Evolutionary conservation across 2,329 filamentous ascomycete genomes (phyloP).

Genomic region (Nigrograna mackinnonii): DNA sequence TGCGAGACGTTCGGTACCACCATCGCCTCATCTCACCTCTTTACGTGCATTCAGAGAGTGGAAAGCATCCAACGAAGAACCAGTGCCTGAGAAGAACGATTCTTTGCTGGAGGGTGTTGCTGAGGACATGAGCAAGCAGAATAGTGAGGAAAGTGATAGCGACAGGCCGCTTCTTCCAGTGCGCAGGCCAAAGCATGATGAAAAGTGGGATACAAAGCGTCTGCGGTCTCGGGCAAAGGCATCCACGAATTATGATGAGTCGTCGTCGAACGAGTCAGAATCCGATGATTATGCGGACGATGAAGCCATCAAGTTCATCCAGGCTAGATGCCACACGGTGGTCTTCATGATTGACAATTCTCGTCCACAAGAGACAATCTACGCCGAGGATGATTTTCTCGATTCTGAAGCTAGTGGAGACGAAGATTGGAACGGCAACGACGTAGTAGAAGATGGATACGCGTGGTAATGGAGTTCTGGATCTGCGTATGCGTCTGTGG

Average conservation of each 20-base stretch:
- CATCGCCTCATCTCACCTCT: conserved; percentile 47
- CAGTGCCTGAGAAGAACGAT: conserved; percentile 11
- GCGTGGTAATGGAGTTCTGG: not conserved
- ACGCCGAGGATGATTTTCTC: conserved; percentile 73
- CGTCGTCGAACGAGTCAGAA: conserved; percentile 27
- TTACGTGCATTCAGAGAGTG: conserved; percentile 46
- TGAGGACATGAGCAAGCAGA: conserved; percentile 4
- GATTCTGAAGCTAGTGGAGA: conserved; percentile 62
- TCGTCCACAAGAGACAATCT: conserved; percentile 70
- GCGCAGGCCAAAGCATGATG: conserved; percentile 19
- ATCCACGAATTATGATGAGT: conserved; percentile 30
- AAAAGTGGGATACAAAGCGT: conserved; percentile 32
- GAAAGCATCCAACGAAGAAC: conserved; percentile 26
- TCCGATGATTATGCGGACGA: conserved; percentile 13
- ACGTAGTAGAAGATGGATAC: conserved; percentile 18
- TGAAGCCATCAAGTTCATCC: conserved; percentile 49
- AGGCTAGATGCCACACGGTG: conserved; percentile 72
- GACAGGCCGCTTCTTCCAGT: conserved; percentile 26
- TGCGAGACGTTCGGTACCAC: conserved; percentile 53
- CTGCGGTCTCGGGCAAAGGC: conserved; percentile 32
- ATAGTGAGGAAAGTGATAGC: conserved; percentile 23
- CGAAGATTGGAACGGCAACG: conserved; percentile 62
- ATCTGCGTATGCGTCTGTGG: too few relatives aligned
- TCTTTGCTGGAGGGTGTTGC: conserved; percentile 26
- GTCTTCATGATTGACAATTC: conserved; percentile 77